Evolutionary conservation across 768 basidiomycete genomes (phyloP).

Genomic region (Rickenella mellea): DNA sequence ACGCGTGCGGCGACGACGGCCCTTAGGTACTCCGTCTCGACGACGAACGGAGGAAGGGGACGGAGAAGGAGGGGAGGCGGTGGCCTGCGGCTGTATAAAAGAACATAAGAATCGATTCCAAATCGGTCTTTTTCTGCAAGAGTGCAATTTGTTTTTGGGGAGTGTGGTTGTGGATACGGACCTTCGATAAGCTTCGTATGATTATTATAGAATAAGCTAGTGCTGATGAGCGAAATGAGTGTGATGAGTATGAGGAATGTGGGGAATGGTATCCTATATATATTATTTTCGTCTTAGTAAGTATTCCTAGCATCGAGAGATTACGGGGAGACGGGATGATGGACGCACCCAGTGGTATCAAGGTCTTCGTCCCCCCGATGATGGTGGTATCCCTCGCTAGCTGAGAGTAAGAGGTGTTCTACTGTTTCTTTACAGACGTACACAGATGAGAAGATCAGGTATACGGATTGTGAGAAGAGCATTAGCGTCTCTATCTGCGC

Average conservation of each 20-base stretch:
- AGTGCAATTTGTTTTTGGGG: background rate
- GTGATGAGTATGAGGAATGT: constrained; percentile 44
- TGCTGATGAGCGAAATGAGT: constrained; percentile 46
- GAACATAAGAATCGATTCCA: too few relatives aligned
- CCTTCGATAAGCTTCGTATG: constrained; percentile 57
- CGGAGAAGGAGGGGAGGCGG: constrained; percentile 44
- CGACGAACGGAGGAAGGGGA: constrained; percentile 34
- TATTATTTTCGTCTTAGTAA: too few relatives aligned
- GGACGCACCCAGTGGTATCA: constrained; percentile 32
- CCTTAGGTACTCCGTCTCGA: constrained; percentile 23
- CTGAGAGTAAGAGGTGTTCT: constrained; percentile 79
- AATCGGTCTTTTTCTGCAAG: background rate
- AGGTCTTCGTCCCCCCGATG: constrained; percentile 45
- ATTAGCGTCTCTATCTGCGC: constrained; percentile 60
- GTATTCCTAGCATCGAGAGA: too few relatives aligned
- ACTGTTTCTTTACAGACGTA: constrained; percentile 97
- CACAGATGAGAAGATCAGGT: constrained; percentile 87
- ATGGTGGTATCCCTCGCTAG: constrained; percentile 49
- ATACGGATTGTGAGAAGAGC: constrained; percentile 86
- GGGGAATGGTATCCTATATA: constrained; percentile 70
- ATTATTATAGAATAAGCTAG: constrained; percentile 50
- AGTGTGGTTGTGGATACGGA: constrained; percentile 23
- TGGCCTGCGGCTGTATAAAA: constrained; percentile 44
- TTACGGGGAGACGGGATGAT: too few relatives aligned
- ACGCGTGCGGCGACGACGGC: constrained; percentile 2